Evolutionary conservation across 2,329 filamentous ascomycete species (phyloP).

Genomic region (Magnaporthiopsis rhizophila): DNA sequence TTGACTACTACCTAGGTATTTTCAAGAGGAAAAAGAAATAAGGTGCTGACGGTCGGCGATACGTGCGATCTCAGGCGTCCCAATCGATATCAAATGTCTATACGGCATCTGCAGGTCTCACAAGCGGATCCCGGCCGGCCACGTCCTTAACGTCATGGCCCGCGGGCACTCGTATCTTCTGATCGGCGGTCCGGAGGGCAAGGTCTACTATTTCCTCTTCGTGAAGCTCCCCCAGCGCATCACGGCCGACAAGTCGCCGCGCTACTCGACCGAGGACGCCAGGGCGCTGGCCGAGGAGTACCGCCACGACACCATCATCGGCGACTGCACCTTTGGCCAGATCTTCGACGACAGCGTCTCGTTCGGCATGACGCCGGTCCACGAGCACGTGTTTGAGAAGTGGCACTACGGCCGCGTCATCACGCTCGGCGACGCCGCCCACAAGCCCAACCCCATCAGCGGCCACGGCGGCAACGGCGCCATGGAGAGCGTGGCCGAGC

Average conservation of each 20-base stretch:
- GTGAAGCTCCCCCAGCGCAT: constrained; percentile 6
- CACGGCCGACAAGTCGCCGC: constrained; percentile 12
- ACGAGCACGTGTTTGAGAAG: constrained; percentile 24
- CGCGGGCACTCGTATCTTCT: constrained; percentile 10
- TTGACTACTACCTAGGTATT: too few relatives aligned
- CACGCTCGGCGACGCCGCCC: constrained; percentile 23
- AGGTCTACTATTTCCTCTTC: constrained; percentile 16
- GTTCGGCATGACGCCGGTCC: constrained; percentile 24
- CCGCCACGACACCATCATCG: constrained; percentile 9
- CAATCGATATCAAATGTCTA: constrained; percentile 11
- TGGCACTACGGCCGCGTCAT: constrained; percentile 25
- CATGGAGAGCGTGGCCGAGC: constrained; percentile 17
- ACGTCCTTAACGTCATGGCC: constrained; percentile 5
- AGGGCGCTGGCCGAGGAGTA: constrained; percentile 6
- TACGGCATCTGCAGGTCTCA: constrained; percentile 15
- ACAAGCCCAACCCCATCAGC: constrained; percentile 22
- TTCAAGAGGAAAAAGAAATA: too few relatives aligned
- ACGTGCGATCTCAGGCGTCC: neutral
- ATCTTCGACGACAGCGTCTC: constrained; percentile 10
- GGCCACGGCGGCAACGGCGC: constrained; percentile 20
- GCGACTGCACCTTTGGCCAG: constrained; percentile 11
- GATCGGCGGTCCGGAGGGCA: constrained; percentile 11
- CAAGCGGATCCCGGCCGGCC: constrained; percentile 6
- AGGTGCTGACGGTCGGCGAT: too few relatives aligned
- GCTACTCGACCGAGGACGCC: constrained; percentile 12